Evolutionary conservation across 306 rosid genomes (phyloP).

Genomic region (Vicia sativa): DNA sequence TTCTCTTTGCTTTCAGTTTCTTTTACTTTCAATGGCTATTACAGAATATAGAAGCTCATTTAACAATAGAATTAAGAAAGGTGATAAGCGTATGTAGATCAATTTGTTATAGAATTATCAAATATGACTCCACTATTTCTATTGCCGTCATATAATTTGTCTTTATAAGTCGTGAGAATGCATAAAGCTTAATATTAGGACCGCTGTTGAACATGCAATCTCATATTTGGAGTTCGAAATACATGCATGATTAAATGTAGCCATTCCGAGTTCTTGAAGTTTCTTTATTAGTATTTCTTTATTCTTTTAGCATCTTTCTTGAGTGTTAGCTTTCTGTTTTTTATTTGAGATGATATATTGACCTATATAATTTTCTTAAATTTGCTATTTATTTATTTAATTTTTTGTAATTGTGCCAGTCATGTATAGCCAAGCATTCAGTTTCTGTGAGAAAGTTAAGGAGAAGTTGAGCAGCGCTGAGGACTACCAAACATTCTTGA

Average conservation of each 20-base stretch:
- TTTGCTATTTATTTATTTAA: slow-evolving; percentile 20
- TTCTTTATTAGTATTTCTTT: slow-evolving; percentile 33
- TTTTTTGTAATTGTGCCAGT: slow-evolving; percentile 55
- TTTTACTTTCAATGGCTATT: neutral
- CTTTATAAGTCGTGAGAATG: neutral
- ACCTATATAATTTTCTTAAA: slow-evolving; percentile 34
- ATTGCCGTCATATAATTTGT: neutral
- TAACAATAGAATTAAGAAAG: neutral
- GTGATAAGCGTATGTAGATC: neutral
- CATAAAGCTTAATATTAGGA: neutral
- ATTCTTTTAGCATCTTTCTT: slow-evolving; percentile 27
- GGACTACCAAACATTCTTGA: slow-evolving; percentile 85
- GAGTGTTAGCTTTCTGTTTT: slow-evolving; percentile 17
- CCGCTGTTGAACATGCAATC: slow-evolving; percentile 16
- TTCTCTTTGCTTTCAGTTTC: slow-evolving; percentile 8
- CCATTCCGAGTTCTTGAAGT: slow-evolving; percentile 25
- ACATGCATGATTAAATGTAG: slow-evolving; percentile 8
- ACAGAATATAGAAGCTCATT: slow-evolving; percentile 4
- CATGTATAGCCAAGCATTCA: slow-evolving; percentile 75
- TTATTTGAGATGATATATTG: slow-evolving; percentile 27
- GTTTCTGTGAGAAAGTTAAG: slow-evolving; percentile 88
- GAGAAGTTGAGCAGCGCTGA: slow-evolving; percentile 79
- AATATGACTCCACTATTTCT: slow-evolving; percentile 1
- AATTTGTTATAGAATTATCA: slow-evolving; percentile 26
- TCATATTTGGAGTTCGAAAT: slow-evolving; percentile 3